phyloP scores from a whole-genome alignment of 768 basidiomycete genomes.

The Leccinum uliginosum region DNA sequence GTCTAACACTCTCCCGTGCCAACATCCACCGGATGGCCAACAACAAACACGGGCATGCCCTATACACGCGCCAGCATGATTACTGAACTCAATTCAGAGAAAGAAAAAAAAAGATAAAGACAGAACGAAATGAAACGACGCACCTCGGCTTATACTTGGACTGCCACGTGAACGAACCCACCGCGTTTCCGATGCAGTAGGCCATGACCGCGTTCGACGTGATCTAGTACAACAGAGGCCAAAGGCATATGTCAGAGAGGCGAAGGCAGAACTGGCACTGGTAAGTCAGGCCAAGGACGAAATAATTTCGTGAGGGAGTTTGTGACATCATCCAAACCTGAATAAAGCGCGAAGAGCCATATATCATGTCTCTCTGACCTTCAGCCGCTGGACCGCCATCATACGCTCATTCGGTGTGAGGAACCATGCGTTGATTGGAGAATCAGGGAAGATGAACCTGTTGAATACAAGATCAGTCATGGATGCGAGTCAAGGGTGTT shows the following conservation, averaged over 20 bases:
- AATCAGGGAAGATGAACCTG: slow-evolving; percentile 71
- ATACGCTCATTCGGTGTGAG: slow-evolving; percentile 59
- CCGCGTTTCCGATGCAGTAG: slow-evolving; percentile 63
- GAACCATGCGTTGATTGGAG: slow-evolving; percentile 73
- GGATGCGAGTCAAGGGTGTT: not conserved
- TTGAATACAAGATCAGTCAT: not conserved
- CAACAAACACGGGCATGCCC: slow-evolving; percentile 47
- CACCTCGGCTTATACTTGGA: slow-evolving; percentile 62
- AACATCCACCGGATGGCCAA: too few relatives aligned
- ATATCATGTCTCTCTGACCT: slow-evolving; percentile 38
- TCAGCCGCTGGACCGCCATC: slow-evolving; percentile 58
- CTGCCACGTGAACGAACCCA: slow-evolving; percentile 79
- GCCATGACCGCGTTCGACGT: slow-evolving; percentile 62
- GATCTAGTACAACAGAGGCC: slow-evolving; percentile 8
- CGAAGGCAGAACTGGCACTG: slow-evolving; percentile 34
- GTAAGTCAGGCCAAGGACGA: slow-evolving; percentile 61
- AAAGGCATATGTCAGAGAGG: not conserved
- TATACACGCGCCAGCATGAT: slow-evolving; percentile 17
- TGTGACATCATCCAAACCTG: slow-evolving; percentile 56
- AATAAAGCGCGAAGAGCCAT: slow-evolving; percentile 74
- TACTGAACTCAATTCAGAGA: too few relatives aligned
- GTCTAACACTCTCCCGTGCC: slow-evolving; percentile 54
- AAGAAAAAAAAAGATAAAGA: not conserved
- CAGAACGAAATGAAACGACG: slow-evolving; percentile 1
- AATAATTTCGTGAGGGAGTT: slow-evolving; percentile 70